These are phyloP conservation scores for Claviceps sp. DNA, from an alignment of 2,329 filamentous ascomycete species.

Conservation along the genomic window DNA sequence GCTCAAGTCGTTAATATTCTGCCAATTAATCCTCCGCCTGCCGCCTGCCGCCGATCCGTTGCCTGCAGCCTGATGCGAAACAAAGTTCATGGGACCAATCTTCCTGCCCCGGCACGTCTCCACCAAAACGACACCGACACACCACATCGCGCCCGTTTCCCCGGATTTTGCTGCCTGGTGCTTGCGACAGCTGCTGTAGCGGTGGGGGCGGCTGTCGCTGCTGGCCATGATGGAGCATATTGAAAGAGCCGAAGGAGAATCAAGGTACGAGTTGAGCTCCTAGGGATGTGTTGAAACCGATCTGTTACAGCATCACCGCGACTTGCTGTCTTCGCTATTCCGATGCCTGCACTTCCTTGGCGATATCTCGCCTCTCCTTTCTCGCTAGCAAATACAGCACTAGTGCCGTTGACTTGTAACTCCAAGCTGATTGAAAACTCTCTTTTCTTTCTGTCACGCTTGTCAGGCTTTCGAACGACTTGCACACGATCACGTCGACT, in stretches of 20 bases:
- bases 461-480: conserved; percentile 13
- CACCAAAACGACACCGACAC: not conserved
- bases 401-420: not conserved
- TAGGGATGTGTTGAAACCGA: not conserved
- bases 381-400: not conserved
- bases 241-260: conserved; percentile 3
- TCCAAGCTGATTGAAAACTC: not conserved
- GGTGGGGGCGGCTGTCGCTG: conserved; percentile 1
- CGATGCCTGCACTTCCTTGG: not conserved
- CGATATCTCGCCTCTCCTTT: too few relatives aligned
- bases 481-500: conserved; percentile 17
- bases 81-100: not conserved
- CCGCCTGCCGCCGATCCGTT: not conserved
- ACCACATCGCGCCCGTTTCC: not conserved
- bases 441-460: not conserved
- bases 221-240: conserved; percentile 4
- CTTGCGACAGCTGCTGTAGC: conserved; percentile 1
- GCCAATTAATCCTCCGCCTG: not conserved
- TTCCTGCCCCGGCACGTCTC: not conserved
- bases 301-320: not conserved
- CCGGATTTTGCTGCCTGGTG: not conserved
- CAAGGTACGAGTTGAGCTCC: conserved; percentile 2
- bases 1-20: not conserved
- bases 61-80: not conserved
- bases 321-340: not conserved